Evolutionary conservation across 2,329 filamentous ascomycete species (phyloP), one percentile per base, ranked within the genome.

Genomic region (Arthroderma sp.): DNA sequence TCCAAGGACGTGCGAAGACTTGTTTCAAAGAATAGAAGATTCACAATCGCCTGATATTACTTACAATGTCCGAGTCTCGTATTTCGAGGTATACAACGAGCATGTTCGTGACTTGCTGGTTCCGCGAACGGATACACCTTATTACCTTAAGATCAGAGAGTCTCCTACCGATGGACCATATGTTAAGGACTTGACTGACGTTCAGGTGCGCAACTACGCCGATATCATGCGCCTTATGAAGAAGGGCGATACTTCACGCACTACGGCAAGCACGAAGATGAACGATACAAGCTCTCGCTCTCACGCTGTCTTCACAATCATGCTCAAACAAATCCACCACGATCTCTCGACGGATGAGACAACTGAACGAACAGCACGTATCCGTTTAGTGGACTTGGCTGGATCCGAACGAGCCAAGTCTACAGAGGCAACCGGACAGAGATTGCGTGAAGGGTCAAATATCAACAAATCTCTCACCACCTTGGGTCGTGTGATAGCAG

Each of bases 71-170:
- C 83, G 91, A 51, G 91, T 96, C 29, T 95, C 88, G 3, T 98
- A 98, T 68, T 96, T 98, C 58, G 91, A 98, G 63, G 91, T 98
- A 50, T 98, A 98, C 75, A 98, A 98, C 66, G 91, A 98, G 68
- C 91, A 96, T 65, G 91, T 98, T 41, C 85, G 91, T 47, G 91
- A 98, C 60, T 71, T 98, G 32, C 77, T 98, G 38, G 83, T 87
- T 0, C 85, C 88, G 7, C 75, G 83, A 29, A 83, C 80, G 45
- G 83, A 84, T 50, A 73, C 84, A 4, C 85, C 88, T 1, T 82
- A 93, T 60, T 95, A 96, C 62, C 82, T 98, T 56, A 95, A 95
- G 66, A 94, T 98, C 58, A 82, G 91, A 57, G 91, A 98, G 68
- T 94, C 86, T 11, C 89, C 88, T 11, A 87, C 81, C 29, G 89